phyloP scores from a whole-genome alignment of 345 rosid species.

The Camelina neglecta region DNA sequence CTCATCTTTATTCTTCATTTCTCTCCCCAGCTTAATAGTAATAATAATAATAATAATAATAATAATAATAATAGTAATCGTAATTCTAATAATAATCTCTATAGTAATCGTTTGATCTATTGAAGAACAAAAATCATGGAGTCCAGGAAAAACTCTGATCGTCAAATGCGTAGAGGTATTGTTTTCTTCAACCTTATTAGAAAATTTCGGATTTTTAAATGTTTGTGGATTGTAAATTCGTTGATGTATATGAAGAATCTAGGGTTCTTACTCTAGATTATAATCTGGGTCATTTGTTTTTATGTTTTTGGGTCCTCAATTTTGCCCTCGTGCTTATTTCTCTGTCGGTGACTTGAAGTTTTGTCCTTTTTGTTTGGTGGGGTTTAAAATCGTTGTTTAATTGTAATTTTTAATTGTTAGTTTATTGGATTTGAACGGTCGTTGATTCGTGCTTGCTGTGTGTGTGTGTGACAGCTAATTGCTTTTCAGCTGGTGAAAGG shows the following conservation, averaged over 20 bases:
- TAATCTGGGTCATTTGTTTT: not conserved
- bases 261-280: slow-evolving; percentile 11
- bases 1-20: slow-evolving; percentile 78
- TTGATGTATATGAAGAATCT: not conserved
- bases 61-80: not conserved
- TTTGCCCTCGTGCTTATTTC: slow-evolving; percentile 2
- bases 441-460: not conserved
- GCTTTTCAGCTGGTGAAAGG: slow-evolving; percentile 61
- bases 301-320: not conserved
- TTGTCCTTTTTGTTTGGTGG: slow-evolving; percentile 23
- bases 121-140: slow-evolving; percentile 57
- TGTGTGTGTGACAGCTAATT: slow-evolving; percentile 44
- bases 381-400: slow-evolving; percentile 39
- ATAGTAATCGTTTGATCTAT: slow-evolving; percentile 34
- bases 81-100: slow-evolving; percentile 34
- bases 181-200: not conserved
- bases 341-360: slow-evolving; percentile 39
- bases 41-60: slow-evolving; percentile 27
- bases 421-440: not conserved
- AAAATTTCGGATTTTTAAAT: not conserved
- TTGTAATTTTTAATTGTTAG: not conserved
- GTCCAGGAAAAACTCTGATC: slow-evolving; percentile 70
- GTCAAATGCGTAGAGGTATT: slow-evolving; percentile 75
- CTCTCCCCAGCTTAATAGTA: slow-evolving; percentile 69
- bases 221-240: not conserved